phyloP scores from a whole-genome alignment of 2,329 filamentous ascomycete species.

The Penicillium expansum region DNA sequence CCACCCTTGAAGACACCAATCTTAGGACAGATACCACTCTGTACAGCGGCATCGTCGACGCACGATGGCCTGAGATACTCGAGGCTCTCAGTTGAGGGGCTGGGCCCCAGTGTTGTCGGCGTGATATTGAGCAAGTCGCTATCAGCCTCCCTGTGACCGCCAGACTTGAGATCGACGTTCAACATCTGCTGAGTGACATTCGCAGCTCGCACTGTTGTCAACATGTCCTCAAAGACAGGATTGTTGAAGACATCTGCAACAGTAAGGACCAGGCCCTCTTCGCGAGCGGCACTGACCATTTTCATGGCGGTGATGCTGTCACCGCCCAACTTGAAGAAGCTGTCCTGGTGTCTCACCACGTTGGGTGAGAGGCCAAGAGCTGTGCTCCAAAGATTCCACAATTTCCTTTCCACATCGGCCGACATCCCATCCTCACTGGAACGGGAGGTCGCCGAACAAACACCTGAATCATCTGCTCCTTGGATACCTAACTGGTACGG shows the following conservation, averaged over 20 bases:
- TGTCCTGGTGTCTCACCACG: constrained; percentile 37
- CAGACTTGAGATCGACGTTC: constrained; percentile 21
- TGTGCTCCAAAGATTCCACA: constrained; percentile 41
- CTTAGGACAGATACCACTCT: constrained; percentile 50
- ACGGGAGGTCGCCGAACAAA: constrained; percentile 31
- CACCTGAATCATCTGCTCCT: constrained; percentile 23
- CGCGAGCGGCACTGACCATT: constrained; percentile 41
- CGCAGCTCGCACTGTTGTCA: constrained; percentile 29
- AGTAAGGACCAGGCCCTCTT: constrained; percentile 41
- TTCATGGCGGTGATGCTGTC: constrained; percentile 45
- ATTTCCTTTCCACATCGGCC: constrained; percentile 33
- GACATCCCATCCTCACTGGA: constrained; percentile 30
- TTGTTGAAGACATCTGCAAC: constrained; percentile 47
- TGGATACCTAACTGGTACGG: constrained; percentile 17
- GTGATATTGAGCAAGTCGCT: constrained; percentile 17
- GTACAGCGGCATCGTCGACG: constrained; percentile 42
- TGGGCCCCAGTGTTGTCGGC: constrained; percentile 12
- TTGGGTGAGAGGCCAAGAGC: constrained; percentile 36
- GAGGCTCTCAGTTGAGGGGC: constrained; percentile 25
- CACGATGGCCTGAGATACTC: constrained; percentile 25
- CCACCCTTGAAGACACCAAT: constrained; percentile 53
- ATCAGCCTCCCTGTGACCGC: constrained; percentile 14
- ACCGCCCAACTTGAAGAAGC: constrained; percentile 45
- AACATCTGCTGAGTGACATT: constrained; percentile 25
- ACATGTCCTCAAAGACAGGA: constrained; percentile 42